Percentiles rank a stretch among this genome's conserved stretches.
These are phyloP conservation scores for Nannochloropsis salina DNA, from an alignment of 108 stramenopile genomes.

Conservation along the genomic window DNA sequence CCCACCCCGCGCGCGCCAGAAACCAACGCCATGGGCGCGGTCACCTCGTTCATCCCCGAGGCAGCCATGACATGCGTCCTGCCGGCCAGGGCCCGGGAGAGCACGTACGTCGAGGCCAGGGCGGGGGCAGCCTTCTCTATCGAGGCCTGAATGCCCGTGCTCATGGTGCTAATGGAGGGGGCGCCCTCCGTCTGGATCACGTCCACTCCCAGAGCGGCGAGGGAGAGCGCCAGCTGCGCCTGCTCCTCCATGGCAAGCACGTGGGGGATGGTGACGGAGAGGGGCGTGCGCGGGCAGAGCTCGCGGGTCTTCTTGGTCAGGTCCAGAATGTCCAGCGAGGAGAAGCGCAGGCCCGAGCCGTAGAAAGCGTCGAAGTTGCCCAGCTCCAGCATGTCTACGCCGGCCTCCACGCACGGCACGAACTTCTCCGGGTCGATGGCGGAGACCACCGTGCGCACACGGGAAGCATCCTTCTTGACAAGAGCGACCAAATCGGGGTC, in stretches of 20 bases:
- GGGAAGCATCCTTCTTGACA: background rate
- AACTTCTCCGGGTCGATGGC: constrained; percentile 51
- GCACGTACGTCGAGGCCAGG: constrained; percentile 51
- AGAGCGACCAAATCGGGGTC: constrained; percentile 46
- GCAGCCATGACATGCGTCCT: constrained; percentile 53
- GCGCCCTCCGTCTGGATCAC: constrained; percentile 56
- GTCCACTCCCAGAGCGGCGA: constrained; percentile 52
- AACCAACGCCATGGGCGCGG: constrained; percentile 53
- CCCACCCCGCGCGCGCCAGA: constrained; percentile 54
- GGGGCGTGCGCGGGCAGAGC: constrained; percentile 45
- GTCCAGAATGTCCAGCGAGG: constrained; percentile 50
- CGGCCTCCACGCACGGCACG: constrained; percentile 50
- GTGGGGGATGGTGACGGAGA: constrained; percentile 57
- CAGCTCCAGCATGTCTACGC: constrained; percentile 57
- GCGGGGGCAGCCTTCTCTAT: constrained; percentile 56
- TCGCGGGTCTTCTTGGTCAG: constrained; percentile 48
- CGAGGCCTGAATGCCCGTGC: constrained; percentile 46
- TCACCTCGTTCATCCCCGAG: constrained; percentile 54
- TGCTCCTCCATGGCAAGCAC: constrained; percentile 52
- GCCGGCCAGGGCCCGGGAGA: constrained; percentile 49
- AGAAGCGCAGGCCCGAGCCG: constrained; percentile 51
- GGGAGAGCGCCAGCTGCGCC: constrained; percentile 44
- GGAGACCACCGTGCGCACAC: constrained; percentile 45
- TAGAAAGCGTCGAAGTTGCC: constrained; percentile 59
- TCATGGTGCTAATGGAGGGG: constrained; percentile 41